These are phyloP conservation scores for Passalora sequoiae DNA, from an alignment of 2,329 filamentous ascomycete genomes.

Conservation along the genomic window DNA sequence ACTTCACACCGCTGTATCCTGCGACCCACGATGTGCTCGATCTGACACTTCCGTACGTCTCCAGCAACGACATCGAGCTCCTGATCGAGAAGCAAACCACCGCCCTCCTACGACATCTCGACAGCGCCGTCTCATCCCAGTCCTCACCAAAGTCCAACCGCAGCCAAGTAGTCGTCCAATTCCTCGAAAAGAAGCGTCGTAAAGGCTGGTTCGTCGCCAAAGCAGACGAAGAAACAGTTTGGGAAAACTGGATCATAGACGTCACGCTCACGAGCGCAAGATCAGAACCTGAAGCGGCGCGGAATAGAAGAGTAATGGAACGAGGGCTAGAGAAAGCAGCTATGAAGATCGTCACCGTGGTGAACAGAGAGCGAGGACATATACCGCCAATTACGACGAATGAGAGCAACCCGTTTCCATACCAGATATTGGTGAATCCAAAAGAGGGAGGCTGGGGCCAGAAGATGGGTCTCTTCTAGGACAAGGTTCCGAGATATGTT, in stretches of 20 bases:
- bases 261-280: slow-evolving; percentile 86
- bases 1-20: slow-evolving; percentile 82
- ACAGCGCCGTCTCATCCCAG: slow-evolving; percentile 39
- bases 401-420: slow-evolving; percentile 89
- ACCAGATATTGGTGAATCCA: slow-evolving; percentile 84
- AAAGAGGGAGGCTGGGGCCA: slow-evolving; percentile 19
- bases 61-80: slow-evolving; percentile 85
- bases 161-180: slow-evolving; percentile 75
- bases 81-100: slow-evolving; percentile 85
- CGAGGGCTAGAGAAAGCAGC: slow-evolving; percentile 80
- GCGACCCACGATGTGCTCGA: slow-evolving; percentile 84
- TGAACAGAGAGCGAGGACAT: slow-evolving; percentile 86
- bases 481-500: no score
- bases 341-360: slow-evolving; percentile 82
- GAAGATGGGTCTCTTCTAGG: slow-evolving; percentile 20
- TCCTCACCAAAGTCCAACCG: slow-evolving; percentile 37
- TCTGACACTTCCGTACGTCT: slow-evolving; percentile 80
- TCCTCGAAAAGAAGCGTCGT: slow-evolving; percentile 85
- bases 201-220: slow-evolving; percentile 72
- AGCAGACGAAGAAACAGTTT: slow-evolving; percentile 88
- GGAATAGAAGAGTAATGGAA: slow-evolving; percentile 86
- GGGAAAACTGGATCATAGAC: slow-evolving; percentile 93
- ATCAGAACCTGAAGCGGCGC: slow-evolving; percentile 79
- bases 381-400: slow-evolving; percentile 94
- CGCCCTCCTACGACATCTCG: slow-evolving; percentile 69